Conservation (phyloP, 148 eudicot species). For the Polygonum aviculare region DNA sequence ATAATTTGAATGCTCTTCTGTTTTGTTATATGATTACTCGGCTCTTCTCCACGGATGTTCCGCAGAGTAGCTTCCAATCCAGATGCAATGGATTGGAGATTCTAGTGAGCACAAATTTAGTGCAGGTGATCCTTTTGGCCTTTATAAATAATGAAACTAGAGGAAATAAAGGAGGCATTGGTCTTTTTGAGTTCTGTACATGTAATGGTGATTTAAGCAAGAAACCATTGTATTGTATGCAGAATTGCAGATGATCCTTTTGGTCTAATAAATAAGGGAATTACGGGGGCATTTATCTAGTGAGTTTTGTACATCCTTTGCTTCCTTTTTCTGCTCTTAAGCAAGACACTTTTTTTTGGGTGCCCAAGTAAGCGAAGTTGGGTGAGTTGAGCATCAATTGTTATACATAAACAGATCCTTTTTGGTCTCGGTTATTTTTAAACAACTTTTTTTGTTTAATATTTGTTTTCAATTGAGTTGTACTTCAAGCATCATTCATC, state of each 20-base stretch:
- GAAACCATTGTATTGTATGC: neutral
- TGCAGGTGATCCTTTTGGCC: constrained; percentile 7
- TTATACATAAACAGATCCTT: neutral
- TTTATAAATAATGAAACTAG: neutral
- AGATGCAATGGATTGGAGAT: neutral
- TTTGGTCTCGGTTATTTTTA: neutral
- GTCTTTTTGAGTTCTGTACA: neutral
- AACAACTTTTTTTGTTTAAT: too few relatives aligned
- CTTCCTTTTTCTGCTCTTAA: neutral
- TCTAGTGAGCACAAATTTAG: neutral
- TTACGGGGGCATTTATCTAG: neutral
- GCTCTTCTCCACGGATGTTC: constrained; percentile 1
- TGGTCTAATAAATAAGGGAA: neutral
- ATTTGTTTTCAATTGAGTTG: too few relatives aligned
- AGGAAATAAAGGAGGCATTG: neutral
- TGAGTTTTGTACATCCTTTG: neutral
- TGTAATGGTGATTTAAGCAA: neutral
- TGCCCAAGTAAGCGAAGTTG: neutral
- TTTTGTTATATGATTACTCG: neutral
- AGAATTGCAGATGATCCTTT: neutral
- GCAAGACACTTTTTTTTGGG: neutral
- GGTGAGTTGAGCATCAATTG: neutral
- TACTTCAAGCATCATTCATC: too few relatives aligned
- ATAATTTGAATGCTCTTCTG: neutral
- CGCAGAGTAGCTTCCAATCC: neutral